Evolutionary conservation across 2,329 filamentous ascomycete species (phyloP), one percentile per base, ranked within the genome.

Genomic region (Laburnicola sp.): DNA sequence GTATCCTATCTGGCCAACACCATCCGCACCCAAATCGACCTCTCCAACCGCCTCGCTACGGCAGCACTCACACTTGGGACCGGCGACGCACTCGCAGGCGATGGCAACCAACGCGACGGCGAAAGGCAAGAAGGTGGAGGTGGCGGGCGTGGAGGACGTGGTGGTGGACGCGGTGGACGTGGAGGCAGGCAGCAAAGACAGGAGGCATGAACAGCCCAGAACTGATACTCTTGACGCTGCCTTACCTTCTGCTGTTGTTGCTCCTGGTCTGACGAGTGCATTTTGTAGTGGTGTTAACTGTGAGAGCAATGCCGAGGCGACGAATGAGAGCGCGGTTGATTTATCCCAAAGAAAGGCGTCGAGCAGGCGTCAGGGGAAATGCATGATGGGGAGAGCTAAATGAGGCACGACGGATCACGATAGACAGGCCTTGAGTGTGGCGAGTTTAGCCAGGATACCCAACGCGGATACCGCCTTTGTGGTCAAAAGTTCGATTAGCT

Each of bases 1-100:
- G 92, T 99, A 66, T 96, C 91, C 25, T 97, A 97, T 80, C 83
- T 97, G 60, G 91, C 93, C 73, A 97, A 97, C 82, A 96, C 91
- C 61, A 96, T 97, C 78, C 90, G 92, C 75, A 97, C 93, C 62
- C 93, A 97, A 80, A 96, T 97, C 79, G 93, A 97, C 72, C 85
- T 97, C 53, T 95, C 91, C 60, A 95, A 97, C 82, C 86, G 93
- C 59, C 81, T 99, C 69, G 93, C 93, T 47, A 94, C 78, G 7
- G 78, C 78, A 6, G 76, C 78, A 2, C 73, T 80, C 39, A 80
- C 77, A 28, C 73, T 79, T 60, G 78, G 77, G 43, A 68, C 70
- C 36, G 68, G 69, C 50, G 73, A 74, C 48, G 68, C 68, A 23
- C 63, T 72, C 25, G 56, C 67, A 4, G 71, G 65, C 40, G 69